Percentiles rank a stretch among this genome's conserved stretches.
Evolutionary conservation across 2,329 filamentous ascomycete species (phyloP).

Genomic region (Stagonosporopsis cucurbitacearum): DNA sequence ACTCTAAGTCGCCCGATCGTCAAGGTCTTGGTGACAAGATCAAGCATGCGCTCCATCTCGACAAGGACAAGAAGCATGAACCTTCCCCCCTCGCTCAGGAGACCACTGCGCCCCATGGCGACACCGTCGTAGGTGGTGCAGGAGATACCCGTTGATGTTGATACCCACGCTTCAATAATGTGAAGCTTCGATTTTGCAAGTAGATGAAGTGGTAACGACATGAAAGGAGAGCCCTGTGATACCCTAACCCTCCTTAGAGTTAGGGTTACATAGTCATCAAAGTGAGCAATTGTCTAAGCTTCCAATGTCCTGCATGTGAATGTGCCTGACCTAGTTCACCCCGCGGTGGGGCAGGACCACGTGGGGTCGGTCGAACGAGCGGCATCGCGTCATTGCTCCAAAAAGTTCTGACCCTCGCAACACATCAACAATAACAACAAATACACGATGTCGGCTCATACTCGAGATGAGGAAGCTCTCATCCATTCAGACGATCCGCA

Average conservation of each 20-base stretch:
- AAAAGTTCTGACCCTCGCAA: slow-evolving; percentile 13
- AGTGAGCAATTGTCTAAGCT: not conserved
- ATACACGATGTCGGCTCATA: slow-evolving; percentile 27
- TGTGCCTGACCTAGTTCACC: slow-evolving; percentile 10
- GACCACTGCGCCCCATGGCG: slow-evolving; percentile 18
- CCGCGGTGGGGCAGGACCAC: slow-evolving; percentile 9
- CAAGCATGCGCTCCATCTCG: slow-evolving; percentile 50
- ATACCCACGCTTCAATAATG: not conserved
- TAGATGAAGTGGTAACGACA: slow-evolving; percentile 17
- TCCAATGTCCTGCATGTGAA: slow-evolving; percentile 5
- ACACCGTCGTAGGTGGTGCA: slow-evolving; percentile 2
- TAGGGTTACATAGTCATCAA: not conserved
- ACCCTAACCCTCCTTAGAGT: slow-evolving; percentile 2
- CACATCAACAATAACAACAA: not conserved
- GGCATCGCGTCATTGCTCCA: slow-evolving; percentile 27
- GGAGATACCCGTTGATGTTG: slow-evolving; percentile 13
- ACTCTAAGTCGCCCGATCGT: slow-evolving; percentile 46
- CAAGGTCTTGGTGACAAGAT: slow-evolving; percentile 53
- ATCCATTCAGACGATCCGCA: slow-evolving; percentile 70
- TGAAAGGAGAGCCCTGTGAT: slow-evolving; percentile 9
- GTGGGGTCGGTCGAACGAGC: slow-evolving; percentile 9
- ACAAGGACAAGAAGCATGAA: slow-evolving; percentile 47
- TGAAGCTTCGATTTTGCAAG: not conserved
- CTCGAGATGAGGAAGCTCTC: slow-evolving; percentile 56
- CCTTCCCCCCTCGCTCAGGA: slow-evolving; percentile 36